These are phyloP conservation scores for Sonneratia caseolaris DNA, from an alignment of 345 rosid species.

Conservation along the genomic window DNA sequence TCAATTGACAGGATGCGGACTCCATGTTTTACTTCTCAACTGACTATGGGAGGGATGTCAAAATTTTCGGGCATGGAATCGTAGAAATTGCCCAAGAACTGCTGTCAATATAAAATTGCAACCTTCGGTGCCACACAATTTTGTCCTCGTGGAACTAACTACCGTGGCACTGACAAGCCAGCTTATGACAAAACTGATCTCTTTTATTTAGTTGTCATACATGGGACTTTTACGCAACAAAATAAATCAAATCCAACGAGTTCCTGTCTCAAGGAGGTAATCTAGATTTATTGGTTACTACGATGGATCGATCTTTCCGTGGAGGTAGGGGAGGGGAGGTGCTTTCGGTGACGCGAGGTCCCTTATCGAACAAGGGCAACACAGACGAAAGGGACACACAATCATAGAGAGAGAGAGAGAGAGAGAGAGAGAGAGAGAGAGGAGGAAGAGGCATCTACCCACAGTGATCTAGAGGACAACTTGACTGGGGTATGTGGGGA, in stretches of 20 bases:
- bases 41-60: no score
- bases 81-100: no score
- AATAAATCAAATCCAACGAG: no score
- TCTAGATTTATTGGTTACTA: no score
- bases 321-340: neutral
- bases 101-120: neutral
- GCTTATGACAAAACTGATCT: neutral
- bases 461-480: slow-evolving; percentile 7
- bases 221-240: no score
- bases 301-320: neutral
- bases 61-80: no score
- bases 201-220: neutral
- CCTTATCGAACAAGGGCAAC: neutral
- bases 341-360: neutral
- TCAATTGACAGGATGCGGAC: no score
- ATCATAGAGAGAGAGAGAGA: neutral
- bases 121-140: neutral
- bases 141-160: neutral
- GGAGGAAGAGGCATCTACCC: slow-evolving; percentile 6
- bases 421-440: neutral
- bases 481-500: slow-evolving; percentile 9
- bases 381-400: slow-evolving; percentile 5
- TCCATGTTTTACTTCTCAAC: no score
- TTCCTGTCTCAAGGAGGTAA: no score
- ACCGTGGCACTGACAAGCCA: neutral